These are phyloP conservation scores for Talaromyces marneffei DNA, from an alignment of 2,329 filamentous ascomycete genomes.

Conservation along the genomic window DNA sequence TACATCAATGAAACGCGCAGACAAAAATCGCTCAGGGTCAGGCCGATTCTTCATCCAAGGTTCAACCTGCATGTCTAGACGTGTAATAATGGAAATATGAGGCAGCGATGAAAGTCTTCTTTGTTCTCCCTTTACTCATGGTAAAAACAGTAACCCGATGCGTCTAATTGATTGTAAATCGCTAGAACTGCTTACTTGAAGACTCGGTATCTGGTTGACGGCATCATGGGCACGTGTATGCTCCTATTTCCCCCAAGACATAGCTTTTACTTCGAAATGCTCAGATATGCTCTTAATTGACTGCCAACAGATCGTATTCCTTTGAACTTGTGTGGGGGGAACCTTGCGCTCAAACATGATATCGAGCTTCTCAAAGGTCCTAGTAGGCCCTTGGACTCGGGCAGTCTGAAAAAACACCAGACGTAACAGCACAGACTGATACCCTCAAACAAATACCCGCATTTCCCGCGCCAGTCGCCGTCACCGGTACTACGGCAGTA, in stretches of 20 bases:
- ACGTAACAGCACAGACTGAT: slow-evolving; percentile 23
- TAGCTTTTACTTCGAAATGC: background rate
- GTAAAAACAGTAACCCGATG: background rate
- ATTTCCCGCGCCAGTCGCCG: slow-evolving; percentile 25
- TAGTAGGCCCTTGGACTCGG: slow-evolving; percentile 32
- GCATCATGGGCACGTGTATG: background rate
- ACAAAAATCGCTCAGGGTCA: no score
- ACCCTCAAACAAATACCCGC: slow-evolving; percentile 26
- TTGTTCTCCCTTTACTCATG: background rate
- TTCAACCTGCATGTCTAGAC: background rate
- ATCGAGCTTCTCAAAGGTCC: slow-evolving; percentile 38
- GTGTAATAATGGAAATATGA: background rate
- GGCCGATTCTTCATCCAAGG: no score
- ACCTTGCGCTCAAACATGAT: slow-evolving; percentile 36
- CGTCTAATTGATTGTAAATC: background rate
- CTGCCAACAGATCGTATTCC: slow-evolving; percentile 10
- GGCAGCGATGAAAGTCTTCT: background rate
- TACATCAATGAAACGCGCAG: no score
- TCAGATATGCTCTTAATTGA: background rate
- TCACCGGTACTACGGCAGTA: slow-evolving; percentile 20
- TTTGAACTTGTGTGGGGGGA: slow-evolving; percentile 31
- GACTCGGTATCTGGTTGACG: background rate
- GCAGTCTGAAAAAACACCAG: slow-evolving; percentile 34
- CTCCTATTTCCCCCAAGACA: background rate
- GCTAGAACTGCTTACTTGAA: background rate